Base-by-base conservation (phyloP, 495 filamentous ascomycete genomes). In the Penicillium waksmanii region DNA sequence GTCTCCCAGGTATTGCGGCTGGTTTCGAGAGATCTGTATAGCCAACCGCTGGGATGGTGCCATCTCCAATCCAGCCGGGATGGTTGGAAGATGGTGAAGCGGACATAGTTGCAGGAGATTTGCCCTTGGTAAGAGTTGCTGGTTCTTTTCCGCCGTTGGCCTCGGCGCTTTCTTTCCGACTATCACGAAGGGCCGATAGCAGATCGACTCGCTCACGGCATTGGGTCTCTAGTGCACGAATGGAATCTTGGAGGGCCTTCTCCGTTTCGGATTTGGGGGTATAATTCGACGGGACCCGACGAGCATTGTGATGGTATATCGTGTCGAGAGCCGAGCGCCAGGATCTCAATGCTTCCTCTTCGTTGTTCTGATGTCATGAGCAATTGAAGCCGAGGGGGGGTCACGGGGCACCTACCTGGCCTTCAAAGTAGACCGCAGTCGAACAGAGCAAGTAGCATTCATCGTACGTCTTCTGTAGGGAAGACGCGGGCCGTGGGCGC, bases 401-500 rank as follows among this genome's bases (percentile, higher is more conserved):
- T 36, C 47, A 55, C n/a, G 46, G 58, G 17, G 48, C 38, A 65
- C 67, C 44, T 73, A 95, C 92, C 83, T 96, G 89, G 66, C 88
- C 87, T 72, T 97, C 93, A 72, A 95, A 96, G 75, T 96, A 96
- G 60, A 97, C 89, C 57, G 95, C 95, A 10, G 93, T 98, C 2
- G 93, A 97, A 73, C 92, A 96, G 62, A 88, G 90, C 56, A 97
- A 79, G 74, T 96, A 96, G 74, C 90, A 92, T 67, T 97, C 92
- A 79, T 98, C 93, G 77, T 97, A 97, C 56, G 92, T 96, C 83
- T 97, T 97, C 80, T 98, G 95, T 72, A 97, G 81, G 55, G 87
- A 86, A 71, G 92, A 88, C 68, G 85, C 80, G 61, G 84, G 83
- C 69, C 88, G 91, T 80, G 84, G 88, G 77, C 90, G 89, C 85